phyloP scores from a whole-genome alignment of 345 rosid genomes.

The Dipteronia sinensis region DNA sequence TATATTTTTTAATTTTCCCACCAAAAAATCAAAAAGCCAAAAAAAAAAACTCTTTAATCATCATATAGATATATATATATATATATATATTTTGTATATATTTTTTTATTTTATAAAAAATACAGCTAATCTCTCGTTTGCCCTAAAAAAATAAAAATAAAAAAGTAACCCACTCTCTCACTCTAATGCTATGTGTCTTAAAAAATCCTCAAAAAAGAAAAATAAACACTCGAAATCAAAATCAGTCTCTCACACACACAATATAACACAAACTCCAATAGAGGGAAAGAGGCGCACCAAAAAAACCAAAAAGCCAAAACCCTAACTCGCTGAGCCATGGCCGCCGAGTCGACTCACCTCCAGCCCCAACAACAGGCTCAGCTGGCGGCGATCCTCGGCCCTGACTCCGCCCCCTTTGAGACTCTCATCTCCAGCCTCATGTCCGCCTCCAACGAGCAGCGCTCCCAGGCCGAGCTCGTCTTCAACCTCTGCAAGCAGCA shows the following conservation, averaged over 20 bases:
- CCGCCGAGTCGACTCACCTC: conserved; percentile 65
- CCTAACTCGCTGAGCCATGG: conserved; percentile 51
- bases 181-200: neutral
- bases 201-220: neutral
- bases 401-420: conserved; percentile 85
- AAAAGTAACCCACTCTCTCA: neutral
- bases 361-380: conserved; percentile 86
- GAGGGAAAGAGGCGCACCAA: neutral
- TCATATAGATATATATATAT: too few relatives aligned
- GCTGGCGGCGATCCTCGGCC: conserved; percentile 77
- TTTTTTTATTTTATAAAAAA: neutral
- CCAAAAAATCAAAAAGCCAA: conserved; percentile 5
- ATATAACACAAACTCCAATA: neutral
- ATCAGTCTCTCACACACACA: neutral
- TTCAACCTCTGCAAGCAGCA: conserved; percentile 90
- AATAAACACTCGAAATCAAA: neutral
- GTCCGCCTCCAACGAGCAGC: conserved; percentile 94
- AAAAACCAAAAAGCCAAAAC: conserved; percentile 8
- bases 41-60: neutral
- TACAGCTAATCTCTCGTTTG: neutral
- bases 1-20: neutral
- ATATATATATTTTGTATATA: too few relatives aligned
- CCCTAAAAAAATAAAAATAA: neutral
- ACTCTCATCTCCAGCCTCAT: conserved; percentile 81
- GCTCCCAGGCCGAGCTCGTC: conserved; percentile 80